Evolutionary conservation across 1,139 yeast genomes (phyloP).

Genomic region (Trichomonascaceae sp.): DNA sequence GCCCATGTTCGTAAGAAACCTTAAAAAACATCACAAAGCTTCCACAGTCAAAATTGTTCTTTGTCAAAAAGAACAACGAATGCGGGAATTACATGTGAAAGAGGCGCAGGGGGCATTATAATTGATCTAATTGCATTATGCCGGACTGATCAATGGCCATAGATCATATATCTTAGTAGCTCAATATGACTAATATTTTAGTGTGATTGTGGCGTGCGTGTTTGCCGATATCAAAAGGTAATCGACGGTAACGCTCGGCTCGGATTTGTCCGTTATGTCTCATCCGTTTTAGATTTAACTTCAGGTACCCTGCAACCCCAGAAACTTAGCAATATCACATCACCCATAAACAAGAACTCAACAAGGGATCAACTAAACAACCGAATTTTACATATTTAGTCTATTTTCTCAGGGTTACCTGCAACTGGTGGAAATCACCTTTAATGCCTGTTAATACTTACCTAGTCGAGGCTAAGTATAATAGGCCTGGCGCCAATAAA

Average conservation of each 20-base stretch:
- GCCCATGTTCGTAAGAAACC: neutral
- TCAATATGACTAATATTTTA: neutral
- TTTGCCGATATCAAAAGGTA: neutral
- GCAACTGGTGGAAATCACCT: neutral
- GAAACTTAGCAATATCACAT: neutral
- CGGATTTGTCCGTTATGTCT: neutral
- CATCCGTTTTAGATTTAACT: neutral
- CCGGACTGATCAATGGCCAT: neutral
- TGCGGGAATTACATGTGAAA: neutral
- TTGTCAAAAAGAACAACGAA: neutral
- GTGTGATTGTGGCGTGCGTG: neutral
- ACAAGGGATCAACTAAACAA: neutral
- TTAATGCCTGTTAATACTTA: neutral
- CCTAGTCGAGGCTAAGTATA: neutral
- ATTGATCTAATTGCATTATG: neutral
- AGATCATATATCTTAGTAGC: neutral
- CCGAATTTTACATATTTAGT: neutral
- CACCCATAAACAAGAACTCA: neutral
- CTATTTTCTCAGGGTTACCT: neutral
- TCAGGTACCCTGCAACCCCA: neutral
- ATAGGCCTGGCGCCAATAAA: neutral
- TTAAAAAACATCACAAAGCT: neutral
- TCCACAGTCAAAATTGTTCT: neutral
- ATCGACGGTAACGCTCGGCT: neutral
- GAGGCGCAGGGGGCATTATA: neutral